These are phyloP conservation scores for Penicillium rolfsii DNA, from an alignment of 2,329 filamentous ascomycete species.

Conservation along the genomic window DNA sequence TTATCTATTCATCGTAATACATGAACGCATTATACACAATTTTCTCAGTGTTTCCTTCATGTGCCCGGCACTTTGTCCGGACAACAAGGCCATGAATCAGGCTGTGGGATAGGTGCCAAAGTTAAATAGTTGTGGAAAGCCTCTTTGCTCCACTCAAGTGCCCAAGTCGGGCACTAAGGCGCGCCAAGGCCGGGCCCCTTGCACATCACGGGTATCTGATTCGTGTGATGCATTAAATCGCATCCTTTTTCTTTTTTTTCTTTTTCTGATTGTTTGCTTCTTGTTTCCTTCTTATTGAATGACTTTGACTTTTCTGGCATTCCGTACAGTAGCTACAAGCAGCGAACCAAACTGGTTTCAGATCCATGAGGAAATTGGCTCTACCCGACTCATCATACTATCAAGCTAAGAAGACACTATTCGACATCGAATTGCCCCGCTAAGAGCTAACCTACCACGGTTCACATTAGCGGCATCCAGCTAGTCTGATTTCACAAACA, in stretches of 20 bases:
- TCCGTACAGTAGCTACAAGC: not conserved
- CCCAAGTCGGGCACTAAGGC: not conserved
- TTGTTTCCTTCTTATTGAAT: not conserved
- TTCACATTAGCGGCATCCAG: not conserved
- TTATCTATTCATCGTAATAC: no score
- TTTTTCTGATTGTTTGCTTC: not conserved
- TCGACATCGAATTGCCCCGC: not conserved
- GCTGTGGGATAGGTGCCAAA: not conserved
- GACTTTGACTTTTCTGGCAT: not conserved
- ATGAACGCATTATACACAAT: not conserved
- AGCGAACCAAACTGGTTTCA: not conserved
- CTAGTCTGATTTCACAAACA: not conserved
- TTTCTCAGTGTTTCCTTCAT: not conserved
- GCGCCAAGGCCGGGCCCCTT: not conserved
- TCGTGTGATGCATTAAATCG: not conserved
- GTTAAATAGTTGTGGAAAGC: not conserved
- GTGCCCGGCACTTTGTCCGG: not conserved
- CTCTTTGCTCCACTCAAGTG: not conserved
- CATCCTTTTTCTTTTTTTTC: not conserved
- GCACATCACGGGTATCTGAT: conserved; percentile 2
- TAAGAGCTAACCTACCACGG: not conserved
- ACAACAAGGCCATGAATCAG: not conserved
- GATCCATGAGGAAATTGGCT: not conserved
- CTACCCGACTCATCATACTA: not conserved
- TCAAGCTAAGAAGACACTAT: not conserved